These are phyloP conservation scores for Coniferiporia sulphurascens DNA, from an alignment of 1,284 basidiomycete genomes.

Conservation along the genomic window DNA sequence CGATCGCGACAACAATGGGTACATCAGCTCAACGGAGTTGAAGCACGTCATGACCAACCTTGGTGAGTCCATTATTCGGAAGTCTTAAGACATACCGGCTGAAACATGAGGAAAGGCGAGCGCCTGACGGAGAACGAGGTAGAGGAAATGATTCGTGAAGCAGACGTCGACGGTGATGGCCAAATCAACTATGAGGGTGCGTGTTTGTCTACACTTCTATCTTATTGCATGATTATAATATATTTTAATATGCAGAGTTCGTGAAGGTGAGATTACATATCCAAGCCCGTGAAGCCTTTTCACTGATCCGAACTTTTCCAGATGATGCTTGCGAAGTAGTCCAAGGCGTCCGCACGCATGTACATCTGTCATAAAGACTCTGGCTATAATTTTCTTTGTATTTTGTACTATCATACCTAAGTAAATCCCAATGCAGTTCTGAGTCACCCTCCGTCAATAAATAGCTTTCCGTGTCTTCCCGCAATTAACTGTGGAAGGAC, in stretches of 20 bases:
- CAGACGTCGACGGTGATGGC: conserved; percentile 93
- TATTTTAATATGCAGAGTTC: conserved; percentile 45
- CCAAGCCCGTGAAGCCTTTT: conserved; percentile 10
- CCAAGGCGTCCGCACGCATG: not conserved
- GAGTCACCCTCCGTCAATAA: no score
- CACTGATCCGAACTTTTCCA: conserved; percentile 24
- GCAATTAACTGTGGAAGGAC: no score
- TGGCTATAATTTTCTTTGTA: not conserved
- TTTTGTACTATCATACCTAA: conserved; percentile 8
- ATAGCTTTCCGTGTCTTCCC: not conserved
- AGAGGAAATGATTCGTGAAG: conserved; percentile 98
- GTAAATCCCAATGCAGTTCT: not conserved
- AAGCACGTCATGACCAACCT: conserved; percentile 91
- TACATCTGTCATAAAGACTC: not conserved
- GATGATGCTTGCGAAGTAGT: conserved; percentile 57
- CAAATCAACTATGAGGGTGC: conserved; percentile 82
- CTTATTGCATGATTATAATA: not conserved
- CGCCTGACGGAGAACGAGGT: conserved; percentile 92
- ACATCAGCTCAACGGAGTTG: conserved; percentile 78
- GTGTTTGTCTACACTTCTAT: conserved; percentile 24
- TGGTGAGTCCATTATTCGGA: conserved; percentile 45
- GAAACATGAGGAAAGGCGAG: conserved; percentile 53
- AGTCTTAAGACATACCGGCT: conserved; percentile 7
- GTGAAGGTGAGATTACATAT: conserved; percentile 47
- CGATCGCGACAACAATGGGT: conserved; percentile 81